Evolutionary conservation across 108 stramenopile genomes (phyloP).

Genomic region (Chaetoceros muelleri): DNA sequence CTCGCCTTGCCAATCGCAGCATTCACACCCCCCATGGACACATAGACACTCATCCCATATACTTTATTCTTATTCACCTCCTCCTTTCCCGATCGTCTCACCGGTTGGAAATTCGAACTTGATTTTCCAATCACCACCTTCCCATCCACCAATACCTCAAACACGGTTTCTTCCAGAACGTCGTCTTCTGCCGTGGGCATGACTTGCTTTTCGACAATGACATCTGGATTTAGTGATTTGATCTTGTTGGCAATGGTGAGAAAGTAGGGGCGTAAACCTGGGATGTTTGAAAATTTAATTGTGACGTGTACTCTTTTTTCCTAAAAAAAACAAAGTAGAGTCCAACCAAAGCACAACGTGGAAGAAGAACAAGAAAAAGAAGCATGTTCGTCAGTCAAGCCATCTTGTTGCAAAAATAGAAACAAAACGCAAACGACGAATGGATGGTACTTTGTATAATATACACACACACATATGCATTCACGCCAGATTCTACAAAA

Average conservation of each 20-base stretch:
- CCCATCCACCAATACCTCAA: conserved; percentile 73
- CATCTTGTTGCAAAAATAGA: neutral
- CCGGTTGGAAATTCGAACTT: conserved; percentile 25
- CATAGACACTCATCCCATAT: conserved; percentile 33
- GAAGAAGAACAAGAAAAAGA: conserved; percentile 1
- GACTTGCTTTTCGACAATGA: conserved; percentile 48
- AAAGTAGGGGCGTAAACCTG: conserved; percentile 60
- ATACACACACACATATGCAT: neutral
- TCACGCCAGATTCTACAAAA: neutral
- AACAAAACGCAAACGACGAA: neutral
- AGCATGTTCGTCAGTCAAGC: neutral
- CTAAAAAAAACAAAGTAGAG: conserved; percentile 7
- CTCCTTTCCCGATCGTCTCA: conserved; percentile 5
- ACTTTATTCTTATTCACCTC: conserved; percentile 2
- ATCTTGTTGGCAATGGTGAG: conserved; percentile 66
- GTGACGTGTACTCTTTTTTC: conserved; percentile 59
- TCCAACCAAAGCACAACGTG: neutral
- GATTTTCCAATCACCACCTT: conserved; percentile 50
- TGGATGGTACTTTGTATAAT: neutral
- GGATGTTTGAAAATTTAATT: conserved; percentile 52
- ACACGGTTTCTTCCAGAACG: conserved; percentile 16
- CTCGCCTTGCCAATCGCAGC: conserved; percentile 61
- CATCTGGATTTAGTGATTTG: conserved; percentile 56
- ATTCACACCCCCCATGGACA: conserved; percentile 71
- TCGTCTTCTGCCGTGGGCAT: conserved; percentile 20